These are phyloP conservation scores for Trichoderma semiorbis DNA, from an alignment of 2,329 filamentous ascomycete genomes.

Conservation along the genomic window DNA sequence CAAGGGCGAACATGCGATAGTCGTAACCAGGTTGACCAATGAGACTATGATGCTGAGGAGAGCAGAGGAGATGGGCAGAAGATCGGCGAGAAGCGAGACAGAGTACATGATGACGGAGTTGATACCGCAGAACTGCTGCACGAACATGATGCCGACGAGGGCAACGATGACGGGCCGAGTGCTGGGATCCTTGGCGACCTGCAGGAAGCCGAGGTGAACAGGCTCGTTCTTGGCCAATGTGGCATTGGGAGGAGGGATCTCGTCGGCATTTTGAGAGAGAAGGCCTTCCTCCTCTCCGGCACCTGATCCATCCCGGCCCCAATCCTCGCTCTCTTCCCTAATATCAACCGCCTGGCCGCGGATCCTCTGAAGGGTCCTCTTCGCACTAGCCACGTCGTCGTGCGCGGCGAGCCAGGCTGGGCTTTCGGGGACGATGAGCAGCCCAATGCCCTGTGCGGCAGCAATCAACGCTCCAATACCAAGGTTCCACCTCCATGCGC, in stretches of 20 bases:
- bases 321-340: slow-evolving; percentile 65
- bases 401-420: slow-evolving; percentile 79
- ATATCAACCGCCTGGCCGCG: slow-evolving; percentile 68
- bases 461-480: slow-evolving; percentile 69
- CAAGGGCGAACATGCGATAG: slow-evolving; percentile 75
- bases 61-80: slow-evolving; percentile 77
- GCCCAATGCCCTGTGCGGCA: slow-evolving; percentile 61
- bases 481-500: slow-evolving; percentile 80
- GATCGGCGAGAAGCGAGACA: slow-evolving; percentile 76
- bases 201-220: slow-evolving; percentile 55
- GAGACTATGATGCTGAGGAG: slow-evolving; percentile 86
- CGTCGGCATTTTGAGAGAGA: slow-evolving; percentile 40
- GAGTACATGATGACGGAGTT: slow-evolving; percentile 99
- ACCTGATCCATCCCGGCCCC: slow-evolving; percentile 45
- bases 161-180: slow-evolving; percentile 75
- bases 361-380: slow-evolving; percentile 68
- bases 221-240: slow-evolving; percentile 19
- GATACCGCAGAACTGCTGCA: slow-evolving; percentile 89
- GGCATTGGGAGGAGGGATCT: slow-evolving; percentile 15
- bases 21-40: slow-evolving; percentile 79
- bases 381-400: slow-evolving; percentile 59
- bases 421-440: slow-evolving; percentile 80
- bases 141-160: slow-evolving; percentile 85
- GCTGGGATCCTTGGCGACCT: slow-evolving; percentile 63
- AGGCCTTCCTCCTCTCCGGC: slow-evolving; percentile 68